phyloP scores from a whole-genome alignment of 2,329 filamentous ascomycete species.

The Paraconiothyrium brasiliense region DNA sequence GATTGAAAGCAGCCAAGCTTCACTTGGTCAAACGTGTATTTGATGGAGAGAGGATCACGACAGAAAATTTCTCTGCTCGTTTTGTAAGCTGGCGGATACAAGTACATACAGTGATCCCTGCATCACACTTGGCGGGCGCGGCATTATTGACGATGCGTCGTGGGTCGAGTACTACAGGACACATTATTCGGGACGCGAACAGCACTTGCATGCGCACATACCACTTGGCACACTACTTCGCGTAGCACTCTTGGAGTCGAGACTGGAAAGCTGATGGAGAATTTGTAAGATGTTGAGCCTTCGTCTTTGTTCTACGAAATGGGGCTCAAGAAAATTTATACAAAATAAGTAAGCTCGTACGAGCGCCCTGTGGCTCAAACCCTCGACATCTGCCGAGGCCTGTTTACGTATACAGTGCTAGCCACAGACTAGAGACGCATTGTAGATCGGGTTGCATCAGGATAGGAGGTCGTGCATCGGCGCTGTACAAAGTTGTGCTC shows the following conservation, averaged over 20 bases:
- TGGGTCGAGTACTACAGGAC: neutral
- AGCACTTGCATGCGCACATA: neutral
- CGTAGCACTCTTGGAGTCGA: too few relatives aligned
- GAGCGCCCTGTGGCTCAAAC: neutral
- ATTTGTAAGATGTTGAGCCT: neutral
- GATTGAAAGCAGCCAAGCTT: neutral
- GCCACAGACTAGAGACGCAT: neutral
- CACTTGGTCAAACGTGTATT: neutral
- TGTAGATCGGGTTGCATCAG: neutral
- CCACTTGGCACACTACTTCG: neutral
- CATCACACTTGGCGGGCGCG: neutral
- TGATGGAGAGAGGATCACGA: neutral
- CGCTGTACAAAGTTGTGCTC: neutral
- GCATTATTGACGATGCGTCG: neutral
- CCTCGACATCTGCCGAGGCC: neutral
- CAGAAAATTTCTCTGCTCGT: neutral
- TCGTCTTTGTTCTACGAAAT: neutral
- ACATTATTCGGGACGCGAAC: neutral
- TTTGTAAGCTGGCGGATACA: neutral
- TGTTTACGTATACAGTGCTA: neutral
- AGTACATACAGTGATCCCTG: neutral
- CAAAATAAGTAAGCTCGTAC: conserved; percentile 2
- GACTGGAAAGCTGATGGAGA: neutral
- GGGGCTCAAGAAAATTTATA: neutral
- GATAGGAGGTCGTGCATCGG: neutral